A percentile compares a stretch with the other conserved stretches of the same genome.
Conservation (phyloP, 805 yeast species). For the Suhomyces pyralidae region DNA sequence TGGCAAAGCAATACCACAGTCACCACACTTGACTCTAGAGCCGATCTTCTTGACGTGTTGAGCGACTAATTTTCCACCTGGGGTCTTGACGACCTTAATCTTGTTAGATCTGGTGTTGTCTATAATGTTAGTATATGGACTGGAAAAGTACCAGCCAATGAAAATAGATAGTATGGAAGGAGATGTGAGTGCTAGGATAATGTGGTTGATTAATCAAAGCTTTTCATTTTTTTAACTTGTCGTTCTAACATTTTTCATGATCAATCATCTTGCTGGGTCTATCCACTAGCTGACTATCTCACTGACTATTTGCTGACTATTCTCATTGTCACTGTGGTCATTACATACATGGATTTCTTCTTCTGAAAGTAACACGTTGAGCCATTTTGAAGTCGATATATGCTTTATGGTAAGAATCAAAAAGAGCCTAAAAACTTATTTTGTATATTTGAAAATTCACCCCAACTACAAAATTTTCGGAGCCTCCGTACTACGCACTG, state of each 20-base stretch:
- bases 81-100: slow-evolving; percentile 99
- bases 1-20: slow-evolving; percentile 76
- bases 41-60: slow-evolving; percentile 94
- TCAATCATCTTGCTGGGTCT: too few species aligned
- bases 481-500: not conserved
- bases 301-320: too few species aligned
- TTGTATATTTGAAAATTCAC: slow-evolving; percentile 3
- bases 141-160: not conserved
- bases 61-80: slow-evolving; percentile 98
- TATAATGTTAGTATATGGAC: slow-evolving; percentile 39
- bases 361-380: slow-evolving; percentile 98
- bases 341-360: slow-evolving; percentile 86
- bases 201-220: too few species aligned
- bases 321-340: not conserved
- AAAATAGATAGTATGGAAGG: not conserved
- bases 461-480: slow-evolving; percentile 5
- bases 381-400: slow-evolving; percentile 67
- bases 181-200: too few species aligned
- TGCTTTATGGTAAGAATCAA: slow-evolving; percentile 13
- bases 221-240: too few species aligned
- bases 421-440: slow-evolving; percentile 10
- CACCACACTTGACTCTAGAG: slow-evolving; percentile 86
- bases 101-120: slow-evolving; percentile 99
- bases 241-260: too few species aligned
- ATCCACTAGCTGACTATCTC: too few species aligned